Evolutionary conservation across 129 eudicot genomes (phyloP).

Genomic region (Centrapalus pauciflorus): DNA sequence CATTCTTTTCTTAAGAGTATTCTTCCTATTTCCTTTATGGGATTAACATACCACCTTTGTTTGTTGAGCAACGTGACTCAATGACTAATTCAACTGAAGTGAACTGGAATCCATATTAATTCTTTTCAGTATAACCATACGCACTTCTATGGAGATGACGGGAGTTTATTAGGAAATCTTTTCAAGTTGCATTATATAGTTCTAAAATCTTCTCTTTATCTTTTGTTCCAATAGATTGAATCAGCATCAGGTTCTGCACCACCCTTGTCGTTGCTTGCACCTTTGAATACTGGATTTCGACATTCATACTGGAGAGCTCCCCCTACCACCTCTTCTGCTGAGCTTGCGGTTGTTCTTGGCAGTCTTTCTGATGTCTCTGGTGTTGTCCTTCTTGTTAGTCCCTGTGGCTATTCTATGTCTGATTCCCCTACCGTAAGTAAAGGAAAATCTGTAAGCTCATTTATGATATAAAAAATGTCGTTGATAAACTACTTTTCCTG

Average conservation of each 20-base stretch:
- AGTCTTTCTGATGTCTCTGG: constrained; percentile 78
- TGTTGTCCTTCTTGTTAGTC: constrained; percentile 68
- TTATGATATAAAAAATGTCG: background rate
- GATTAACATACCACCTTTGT: no score
- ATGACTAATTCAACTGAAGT: background rate
- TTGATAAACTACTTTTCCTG: background rate
- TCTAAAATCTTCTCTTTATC: background rate
- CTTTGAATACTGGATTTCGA: constrained; percentile 53
- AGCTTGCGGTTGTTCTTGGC: constrained; percentile 66
- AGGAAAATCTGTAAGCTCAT: background rate
- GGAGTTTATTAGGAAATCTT: background rate
- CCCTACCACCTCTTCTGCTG: constrained; percentile 47
- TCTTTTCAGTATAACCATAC: background rate
- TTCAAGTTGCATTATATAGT: background rate
- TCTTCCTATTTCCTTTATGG: no score
- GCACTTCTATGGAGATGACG: background rate
- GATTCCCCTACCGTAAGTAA: constrained; percentile 88
- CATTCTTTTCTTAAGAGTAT: no score
- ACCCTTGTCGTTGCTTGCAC: constrained; percentile 69
- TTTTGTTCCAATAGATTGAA: constrained; percentile 45
- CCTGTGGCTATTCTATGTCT: constrained; percentile 80
- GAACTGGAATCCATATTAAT: background rate
- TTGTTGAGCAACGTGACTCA: background rate
- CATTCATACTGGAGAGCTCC: constrained; percentile 89
- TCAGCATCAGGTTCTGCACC: constrained; percentile 86